Base-by-base conservation (phyloP, 768 basidiomycete genomes). In the Kwoniella europaea region DNA sequence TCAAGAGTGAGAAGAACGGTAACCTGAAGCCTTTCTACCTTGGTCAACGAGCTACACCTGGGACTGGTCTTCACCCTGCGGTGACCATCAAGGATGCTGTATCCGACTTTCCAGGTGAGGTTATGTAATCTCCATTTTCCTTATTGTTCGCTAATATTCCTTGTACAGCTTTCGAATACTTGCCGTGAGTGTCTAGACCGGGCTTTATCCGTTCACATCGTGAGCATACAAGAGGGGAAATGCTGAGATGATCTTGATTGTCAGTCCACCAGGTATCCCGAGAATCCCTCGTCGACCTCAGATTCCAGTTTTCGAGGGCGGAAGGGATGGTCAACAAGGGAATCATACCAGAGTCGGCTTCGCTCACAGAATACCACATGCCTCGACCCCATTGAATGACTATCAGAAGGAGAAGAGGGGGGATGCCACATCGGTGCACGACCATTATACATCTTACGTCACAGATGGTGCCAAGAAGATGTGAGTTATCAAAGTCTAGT, bases 81-180 rank as follows among this genome's bases (percentile, higher is more conserved):
- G 64, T 76, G 3, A 74, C 77, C 1, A 73, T 77, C 2, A 2
- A 46, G 16, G 75, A 76, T 50, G 75, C 77, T 1, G 71, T 79
- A 2, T 50, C 53, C 5, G 77, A 79, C 43, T 67, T 79, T 3
- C 75, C 73, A 2, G 44, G 76, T 78, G 35, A 71, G 74, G 16
- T 5, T 18, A n/a, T 22, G 29, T 18, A 41, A 35, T 35, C 43
- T 46, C 24, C 20, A 20, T 18, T 27, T 18, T 59, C 58, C n/a
- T 4, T 50, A n/a, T 62, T 10, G 46, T 50, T 16, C 16, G 20
- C 42, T 42, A 18, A 27, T 42, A n/a, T 13, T 6, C 20, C n/a
- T 4, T n/a, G 1, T 16, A 10, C n/a, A 56, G 61, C 56, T 2
- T 65, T 68, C 52, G 61, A 68, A 4, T 71, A 66, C 42, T 15